Evolutionary conservation across 1,284 basidiomycete species (phyloP), one percentile per base, ranked within the genome.

Genomic region (Agroathelia rolfsii): DNA sequence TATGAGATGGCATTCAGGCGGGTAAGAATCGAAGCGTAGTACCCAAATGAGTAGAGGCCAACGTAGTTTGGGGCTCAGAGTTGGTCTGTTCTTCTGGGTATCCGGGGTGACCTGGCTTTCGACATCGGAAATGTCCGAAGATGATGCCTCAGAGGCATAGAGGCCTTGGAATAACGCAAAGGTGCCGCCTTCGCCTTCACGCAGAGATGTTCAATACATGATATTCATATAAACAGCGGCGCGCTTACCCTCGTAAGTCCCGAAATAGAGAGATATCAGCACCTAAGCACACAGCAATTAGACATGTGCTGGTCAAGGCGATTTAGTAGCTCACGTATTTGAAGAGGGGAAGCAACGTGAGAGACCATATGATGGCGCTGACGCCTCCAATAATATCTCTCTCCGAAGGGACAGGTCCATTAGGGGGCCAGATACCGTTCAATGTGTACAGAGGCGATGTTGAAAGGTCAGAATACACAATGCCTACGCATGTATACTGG

Each of bases 381-480:
- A 76, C 42, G 4, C 66, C 69, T 1, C 76, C 76, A 36, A 80
- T 66, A 11, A 78, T 51, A 45, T 80, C 76, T 41, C 80, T 76
- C 34, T 56, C 43, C 0, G 64, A 53, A 0, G 76, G 77, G 1
- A 58, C 47, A 11, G 57, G 53, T 0, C 64, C 66, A 10, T 41
- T 33, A 0, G 67, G 26, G 4, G 69, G 62, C 68, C 74, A 80
- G 10, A 80, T 68, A 11, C 72, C 73, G 44, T 76, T 78, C 19
- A 82, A 46, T 2, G 72, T 69, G 46, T 78, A 78, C 9, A 79
- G 52, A 1, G 76, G 74, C 0, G 70, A 74, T 0, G 74, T 77
- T 10, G 71, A 69, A 32, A 76, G 70, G 47, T 76, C 74, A n/a
- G 72, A 74, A 45, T 78, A 79, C 28, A 76, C 74, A 28, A 77